Conservation (phyloP, 2,329 filamentous ascomycete genomes). For the Calcarisporium arbuscula region DNA sequence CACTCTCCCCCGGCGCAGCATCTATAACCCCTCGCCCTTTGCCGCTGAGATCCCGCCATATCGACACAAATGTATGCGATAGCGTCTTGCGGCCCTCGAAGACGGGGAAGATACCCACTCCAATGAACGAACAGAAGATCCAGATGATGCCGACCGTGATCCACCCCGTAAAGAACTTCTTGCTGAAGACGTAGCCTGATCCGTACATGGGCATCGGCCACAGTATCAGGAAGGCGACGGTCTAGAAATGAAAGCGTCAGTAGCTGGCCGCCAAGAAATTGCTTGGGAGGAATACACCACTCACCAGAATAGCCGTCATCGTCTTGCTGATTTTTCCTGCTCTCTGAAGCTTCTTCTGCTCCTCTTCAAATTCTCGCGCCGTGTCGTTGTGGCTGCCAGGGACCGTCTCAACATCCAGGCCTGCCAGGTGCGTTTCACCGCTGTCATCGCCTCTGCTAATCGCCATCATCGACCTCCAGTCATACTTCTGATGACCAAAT, state of each 20-base stretch:
- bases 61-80: too few species aligned
- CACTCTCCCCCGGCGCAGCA: too few species aligned
- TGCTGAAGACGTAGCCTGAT: constrained; percentile 57
- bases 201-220: constrained; percentile 96
- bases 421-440: constrained; percentile 57
- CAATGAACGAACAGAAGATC: constrained; percentile 63
- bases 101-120: constrained; percentile 74
- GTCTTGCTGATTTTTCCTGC: constrained; percentile 47
- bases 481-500: constrained; percentile 60
- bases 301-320: too few species aligned
- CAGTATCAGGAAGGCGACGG: constrained; percentile 66
- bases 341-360: constrained; percentile 44
- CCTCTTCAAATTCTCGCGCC: constrained; percentile 31
- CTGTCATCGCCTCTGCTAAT: constrained; percentile 77
- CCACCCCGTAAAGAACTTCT: constrained; percentile 67
- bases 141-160: constrained; percentile 64
- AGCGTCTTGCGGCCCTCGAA: constrained; percentile 67
- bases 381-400: constrained; percentile 12
- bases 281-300: too few species aligned
- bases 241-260: constrained; percentile 23
- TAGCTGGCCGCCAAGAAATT: neutral
- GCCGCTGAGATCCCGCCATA: too few species aligned
- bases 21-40: too few species aligned
- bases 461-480: constrained; percentile 76
- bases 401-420: constrained; percentile 34